These are phyloP conservation scores for Anisodus acutangulus DNA, from an alignment of 257 asterid genomes.

Conservation along the genomic window DNA sequence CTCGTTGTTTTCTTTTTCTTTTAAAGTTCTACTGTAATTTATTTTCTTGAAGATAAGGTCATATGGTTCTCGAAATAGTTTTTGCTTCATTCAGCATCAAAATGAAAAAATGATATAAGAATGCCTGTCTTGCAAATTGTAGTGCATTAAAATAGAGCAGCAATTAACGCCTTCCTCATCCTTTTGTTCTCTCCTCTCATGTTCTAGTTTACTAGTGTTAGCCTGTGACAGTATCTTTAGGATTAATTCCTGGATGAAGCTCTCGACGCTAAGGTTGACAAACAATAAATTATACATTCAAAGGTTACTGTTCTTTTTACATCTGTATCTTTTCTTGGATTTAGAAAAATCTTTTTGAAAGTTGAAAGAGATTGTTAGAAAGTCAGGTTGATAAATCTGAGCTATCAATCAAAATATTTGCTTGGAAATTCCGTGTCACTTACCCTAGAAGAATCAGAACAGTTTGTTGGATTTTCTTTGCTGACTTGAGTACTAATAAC, in stretches of 20 bases:
- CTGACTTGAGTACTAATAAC: not conserved
- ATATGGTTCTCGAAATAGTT: not conserved
- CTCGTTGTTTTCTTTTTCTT: not conserved
- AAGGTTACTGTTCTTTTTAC: not conserved
- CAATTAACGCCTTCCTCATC: not conserved
- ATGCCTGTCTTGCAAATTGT: not conserved
- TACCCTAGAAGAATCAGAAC: not conserved
- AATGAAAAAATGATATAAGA: not conserved
- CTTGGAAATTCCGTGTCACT: not conserved
- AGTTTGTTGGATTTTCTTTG: not conserved
- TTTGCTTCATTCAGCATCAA: not conserved
- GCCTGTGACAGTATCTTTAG: not conserved
- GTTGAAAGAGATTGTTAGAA: not conserved
- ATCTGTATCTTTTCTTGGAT: not conserved
- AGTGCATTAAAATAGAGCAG: not conserved
- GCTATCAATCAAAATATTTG: not conserved
- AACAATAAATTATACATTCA: not conserved
- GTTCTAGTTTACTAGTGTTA: not conserved
- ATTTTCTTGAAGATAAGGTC: not conserved
- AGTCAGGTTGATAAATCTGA: not conserved
- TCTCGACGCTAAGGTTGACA: not conserved
- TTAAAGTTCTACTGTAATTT: not conserved
- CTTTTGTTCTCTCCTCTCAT: not conserved
- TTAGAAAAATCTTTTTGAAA: not conserved
- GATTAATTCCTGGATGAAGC: not conserved